These are phyloP conservation scores for Aspergillus glaucus DNA, from an alignment of 2,329 filamentous ascomycete genomes.

Conservation along the genomic window DNA sequence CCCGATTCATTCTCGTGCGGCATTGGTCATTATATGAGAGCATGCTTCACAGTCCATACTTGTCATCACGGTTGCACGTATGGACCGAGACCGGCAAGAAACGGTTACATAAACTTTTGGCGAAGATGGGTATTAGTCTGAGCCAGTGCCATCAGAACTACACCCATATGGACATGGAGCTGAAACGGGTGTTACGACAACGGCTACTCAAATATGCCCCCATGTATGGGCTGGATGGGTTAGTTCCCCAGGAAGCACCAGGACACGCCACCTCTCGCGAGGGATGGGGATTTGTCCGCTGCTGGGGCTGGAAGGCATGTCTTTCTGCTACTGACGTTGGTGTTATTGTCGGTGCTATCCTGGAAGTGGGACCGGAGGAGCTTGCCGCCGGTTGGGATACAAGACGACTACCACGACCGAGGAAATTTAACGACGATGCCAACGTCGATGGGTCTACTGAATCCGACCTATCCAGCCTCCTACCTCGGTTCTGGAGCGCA, in stretches of 20 bases:
- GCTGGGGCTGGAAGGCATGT: conserved; percentile 96
- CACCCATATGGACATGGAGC: conserved; percentile 95
- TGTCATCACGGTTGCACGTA: conserved; percentile 84
- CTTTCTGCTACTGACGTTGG: conserved; percentile 88
- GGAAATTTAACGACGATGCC: conserved; percentile 13
- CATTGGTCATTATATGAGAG: conserved; percentile 98
- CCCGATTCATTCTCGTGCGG: conserved; percentile 81
- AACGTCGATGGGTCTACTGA: conserved; percentile 14
- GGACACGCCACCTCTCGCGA: conserved; percentile 70
- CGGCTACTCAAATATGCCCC: conserved; percentile 87
- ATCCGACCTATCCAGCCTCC: conserved; percentile 26
- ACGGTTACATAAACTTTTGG: conserved; percentile 84
- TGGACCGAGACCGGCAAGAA: conserved; percentile 89
- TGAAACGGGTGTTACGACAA: conserved; percentile 79
- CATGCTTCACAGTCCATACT: conserved; percentile 94
- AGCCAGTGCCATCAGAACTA: conserved; percentile 94
- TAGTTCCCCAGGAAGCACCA: conserved; percentile 73
- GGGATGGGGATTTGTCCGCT: conserved; percentile 93
- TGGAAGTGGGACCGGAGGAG: conserved; percentile 67
- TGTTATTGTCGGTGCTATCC: conserved; percentile 83
- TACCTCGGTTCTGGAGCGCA: conserved; percentile 51
- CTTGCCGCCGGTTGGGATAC: conserved; percentile 27
- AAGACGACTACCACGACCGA: conserved; percentile 20
- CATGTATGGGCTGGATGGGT: conserved; percentile 85
- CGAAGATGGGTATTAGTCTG: conserved; percentile 95